These are phyloP conservation scores for Aeminium ludgeri DNA, from an alignment of 495 filamentous ascomycete genomes.

Conservation along the genomic window DNA sequence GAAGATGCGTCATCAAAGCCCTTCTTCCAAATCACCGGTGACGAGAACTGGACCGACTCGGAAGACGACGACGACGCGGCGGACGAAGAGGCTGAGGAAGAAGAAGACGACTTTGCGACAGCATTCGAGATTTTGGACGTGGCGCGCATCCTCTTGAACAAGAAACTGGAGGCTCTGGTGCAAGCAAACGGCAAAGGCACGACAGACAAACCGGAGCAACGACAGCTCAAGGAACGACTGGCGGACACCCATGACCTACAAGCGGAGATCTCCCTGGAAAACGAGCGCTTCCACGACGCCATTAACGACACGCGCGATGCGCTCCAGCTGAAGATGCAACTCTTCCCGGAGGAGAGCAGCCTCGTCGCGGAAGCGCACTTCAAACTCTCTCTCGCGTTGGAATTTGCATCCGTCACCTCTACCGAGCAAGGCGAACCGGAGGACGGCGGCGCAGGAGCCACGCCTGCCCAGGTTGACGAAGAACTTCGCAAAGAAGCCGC, in stretches of 20 bases:
- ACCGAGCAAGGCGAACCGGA: constrained; percentile 30
- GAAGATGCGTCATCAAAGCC: constrained; percentile 39
- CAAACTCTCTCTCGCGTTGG: constrained; percentile 86
- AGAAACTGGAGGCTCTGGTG: constrained; percentile 33
- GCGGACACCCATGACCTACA: constrained; percentile 85
- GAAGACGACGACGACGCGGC: constrained; percentile 53
- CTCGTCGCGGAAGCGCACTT: constrained; percentile 85
- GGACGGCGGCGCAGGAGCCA: constrained; percentile 23
- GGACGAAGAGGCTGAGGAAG: constrained; percentile 32
- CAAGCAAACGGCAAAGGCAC: constrained; percentile 35
- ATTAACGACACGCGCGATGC: constrained; percentile 61
- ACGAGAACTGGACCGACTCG: constrained; percentile 72
- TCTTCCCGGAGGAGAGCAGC: constrained; percentile 63
- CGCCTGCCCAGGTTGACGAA: constrained; percentile 38
- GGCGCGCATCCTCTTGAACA: constrained; percentile 61
- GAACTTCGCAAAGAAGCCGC: constrained; percentile 59
- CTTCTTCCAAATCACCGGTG: constrained; percentile 81
- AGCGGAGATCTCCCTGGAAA: constrained; percentile 87
- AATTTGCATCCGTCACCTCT: constrained; percentile 71
- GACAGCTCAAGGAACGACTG: constrained; percentile 60
- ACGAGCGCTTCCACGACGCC: constrained; percentile 70
- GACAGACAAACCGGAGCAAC: constrained; percentile 23
- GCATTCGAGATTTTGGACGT: constrained; percentile 89
- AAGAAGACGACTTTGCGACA: constrained; percentile 77
- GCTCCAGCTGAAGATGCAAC: constrained; percentile 53